A percentile compares a stretch with the other conserved stretches of the same genome.
These are phyloP conservation scores for Cymbidium sinense DNA, from an alignment of 106 monocot genomes.

Conservation along the genomic window DNA sequence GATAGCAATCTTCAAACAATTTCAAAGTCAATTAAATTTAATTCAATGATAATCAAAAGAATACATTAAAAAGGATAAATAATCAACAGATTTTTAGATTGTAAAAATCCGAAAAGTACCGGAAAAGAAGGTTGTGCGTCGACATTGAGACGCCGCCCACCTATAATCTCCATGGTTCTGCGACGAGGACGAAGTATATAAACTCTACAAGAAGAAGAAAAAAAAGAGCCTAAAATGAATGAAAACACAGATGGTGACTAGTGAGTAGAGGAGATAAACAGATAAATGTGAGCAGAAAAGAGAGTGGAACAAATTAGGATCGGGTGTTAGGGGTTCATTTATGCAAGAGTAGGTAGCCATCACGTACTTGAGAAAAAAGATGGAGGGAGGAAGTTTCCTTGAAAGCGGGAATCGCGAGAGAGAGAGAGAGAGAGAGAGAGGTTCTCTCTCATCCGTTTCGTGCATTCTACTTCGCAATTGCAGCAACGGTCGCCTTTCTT, in stretches of 20 bases:
- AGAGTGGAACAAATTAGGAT: too few species aligned
- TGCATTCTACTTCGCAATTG: not conserved
- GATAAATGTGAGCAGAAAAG: too few species aligned
- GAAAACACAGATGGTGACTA: too few species aligned
- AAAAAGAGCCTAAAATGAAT: too few species aligned
- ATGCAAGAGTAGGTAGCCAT: not conserved
- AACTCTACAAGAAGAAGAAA: too few species aligned
- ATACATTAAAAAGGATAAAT: not conserved
- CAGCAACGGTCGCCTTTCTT: not conserved
- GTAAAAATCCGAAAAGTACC: not conserved
- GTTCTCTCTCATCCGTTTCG: not conserved
- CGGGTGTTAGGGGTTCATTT: too few species aligned
- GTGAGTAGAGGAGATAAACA: too few species aligned
- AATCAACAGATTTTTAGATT: not conserved
- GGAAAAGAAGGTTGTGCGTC: not conserved
- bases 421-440: not conserved
- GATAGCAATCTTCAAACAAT: too few species aligned
- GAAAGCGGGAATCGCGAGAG: not conserved
- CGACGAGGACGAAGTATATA: not conserved
- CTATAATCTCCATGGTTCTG: not conserved
- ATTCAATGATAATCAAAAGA: not conserved
- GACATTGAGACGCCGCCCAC: not conserved
- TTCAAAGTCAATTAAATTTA: too few species aligned
- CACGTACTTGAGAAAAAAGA: not conserved
- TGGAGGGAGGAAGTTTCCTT: not conserved